Base-by-base conservation (phyloP, 352 stramenopile genomes). In the Synura sp. region DNA sequence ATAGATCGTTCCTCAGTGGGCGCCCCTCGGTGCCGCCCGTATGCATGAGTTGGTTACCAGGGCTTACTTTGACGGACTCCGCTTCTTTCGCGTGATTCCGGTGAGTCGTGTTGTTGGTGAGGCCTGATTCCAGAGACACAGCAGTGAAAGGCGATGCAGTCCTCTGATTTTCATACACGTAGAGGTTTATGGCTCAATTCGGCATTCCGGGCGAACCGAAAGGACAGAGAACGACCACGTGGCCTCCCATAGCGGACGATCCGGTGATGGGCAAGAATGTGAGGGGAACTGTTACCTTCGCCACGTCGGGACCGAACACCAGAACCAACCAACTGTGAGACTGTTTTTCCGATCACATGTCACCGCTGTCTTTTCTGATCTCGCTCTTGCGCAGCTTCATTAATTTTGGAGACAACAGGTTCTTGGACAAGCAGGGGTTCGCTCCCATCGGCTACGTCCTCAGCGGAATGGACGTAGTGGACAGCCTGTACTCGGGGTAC, bases 271-370 rank as follows among this genome's bases (percentile, higher is more conserved):
- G 74, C 29, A 82, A 79, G 19, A 91, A 92, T 82, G 80, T 60
- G 38, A 73, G 41, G 67, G 87, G 88, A 19, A 92, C 85, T 9
- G 41, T 94, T 0, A 87, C 88, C 0, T 95, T 91, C 80, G 90
- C 90, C 19, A 93, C 84, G 1, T 83, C 86, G 19, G 89, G 89
- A 27, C 79, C 81, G 1, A 90, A 93, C 78, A 91, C 88, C n/a
- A 81, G 90, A 38, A 92, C 88, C 4, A 71, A 4, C 29, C 34
- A 70, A 12, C 31, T 69, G 35, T 9, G 17, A 17, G 55, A 53
- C 9, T 69, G 19, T 69, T 34, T 17, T 53, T 34, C 35, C 9
- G 9, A 19, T 17, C 9, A 53, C 55, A 34, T 53, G 19, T 69
- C 55, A 53, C 19, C 19, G 29, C 19, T 17, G 55, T 53, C 7